Base-by-base conservation (phyloP, 2,329 filamentous ascomycete genomes). In the Colletotrichum destructivum region DNA sequence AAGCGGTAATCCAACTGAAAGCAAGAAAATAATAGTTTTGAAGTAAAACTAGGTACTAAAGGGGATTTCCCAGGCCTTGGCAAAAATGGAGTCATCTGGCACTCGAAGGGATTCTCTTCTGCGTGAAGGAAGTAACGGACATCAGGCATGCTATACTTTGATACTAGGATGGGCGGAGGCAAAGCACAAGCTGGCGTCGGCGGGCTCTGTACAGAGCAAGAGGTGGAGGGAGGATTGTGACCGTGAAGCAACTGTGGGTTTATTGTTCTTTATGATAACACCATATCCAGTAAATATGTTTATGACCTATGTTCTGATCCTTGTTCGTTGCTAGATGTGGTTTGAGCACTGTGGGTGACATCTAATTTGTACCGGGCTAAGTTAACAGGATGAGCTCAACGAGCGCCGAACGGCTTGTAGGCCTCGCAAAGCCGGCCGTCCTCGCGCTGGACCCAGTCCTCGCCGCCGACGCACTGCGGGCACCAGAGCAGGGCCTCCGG, bases 401-500 rank as follows among this genome's bases (percentile, higher is more conserved):
- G 26, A 26, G 26, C 26, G 26, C 26, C 26, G n/a, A 66, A 59
- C 15, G 31, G 54, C 21, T 31, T 16, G 9, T 13, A 66, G 38
- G 26, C 44, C 21, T 49, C 18, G 42, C 63, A 66, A n/a, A 66
- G 35, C 0, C 1, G 26, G 0, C 46, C 44, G 6, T 66, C 63
- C 63, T 66, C 54, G 2, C 35, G 11, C 63, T 66, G 44, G 4
- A 59, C 2, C 63, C 54, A 66, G 8, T 42, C 26, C 6, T 66
- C 54, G 31, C 54, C 51, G 1, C 54, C 63, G 18, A 59, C 63
- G n/a, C 63, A 66, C 11, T 40, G 42, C 16, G 63, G 44, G 44
- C 63, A 66, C 63, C 63, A 59, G 7, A 59, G 46, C 31, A 59
- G 44, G 0, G 31, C 63, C 12, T 51, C 62, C 4, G 80, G 79